Base-by-base conservation (phyloP, 768 basidiomycete genomes). In the Boletus vinaceobasis region DNA sequence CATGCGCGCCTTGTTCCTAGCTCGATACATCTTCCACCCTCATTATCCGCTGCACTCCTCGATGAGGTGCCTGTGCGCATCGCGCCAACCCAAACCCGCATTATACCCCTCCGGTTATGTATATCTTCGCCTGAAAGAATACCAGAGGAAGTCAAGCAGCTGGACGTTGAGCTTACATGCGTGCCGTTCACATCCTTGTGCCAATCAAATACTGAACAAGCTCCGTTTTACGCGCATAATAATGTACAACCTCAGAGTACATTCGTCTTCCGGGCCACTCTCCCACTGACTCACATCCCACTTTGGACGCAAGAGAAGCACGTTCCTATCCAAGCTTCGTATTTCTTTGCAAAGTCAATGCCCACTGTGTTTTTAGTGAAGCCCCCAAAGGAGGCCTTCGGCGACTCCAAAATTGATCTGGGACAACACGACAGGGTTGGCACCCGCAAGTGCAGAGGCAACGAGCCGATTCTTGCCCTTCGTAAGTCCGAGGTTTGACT, bases 81-180 rank as follows among this genome's bases (percentile, higher is more conserved):
- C 23, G 83, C 80, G 1, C 83, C 87, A 9, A 75, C 80, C 4
- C 88, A 90, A 64, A 82, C 79, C 2, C 79, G 86, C 14, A 67
- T 83, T 17, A 55, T 90, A 11, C 84, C 88, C 13, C 58, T 88
- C 45, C 60, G 60, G 15, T 65, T 88, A 19, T 52, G 61, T 2
- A 82, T 86, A 59, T 69, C 62, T 1, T 31, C 50, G 2, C 19
- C 11, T 6, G 60, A 60, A 27, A 68, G 71, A 17, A 77, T 81
- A 56, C 44, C 56, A 3, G 59, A 62, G 7, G 46, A 68, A n/a
- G 44, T 64, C 5, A 58, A 79, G 29, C 59, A 69, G 9, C 47
- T 86, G 21, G 62, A 65, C 1, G 26, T 88, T n/a, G 66, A 70
- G 9, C 56, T 83, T 11, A 60, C 59, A 23, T 72, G 75, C 10